Percentiles rank a stretch among this genome's conserved stretches.
Evolutionary conservation across 1,284 basidiomycete species (phyloP).

Genomic region (Fomitopsis pinicola): DNA sequence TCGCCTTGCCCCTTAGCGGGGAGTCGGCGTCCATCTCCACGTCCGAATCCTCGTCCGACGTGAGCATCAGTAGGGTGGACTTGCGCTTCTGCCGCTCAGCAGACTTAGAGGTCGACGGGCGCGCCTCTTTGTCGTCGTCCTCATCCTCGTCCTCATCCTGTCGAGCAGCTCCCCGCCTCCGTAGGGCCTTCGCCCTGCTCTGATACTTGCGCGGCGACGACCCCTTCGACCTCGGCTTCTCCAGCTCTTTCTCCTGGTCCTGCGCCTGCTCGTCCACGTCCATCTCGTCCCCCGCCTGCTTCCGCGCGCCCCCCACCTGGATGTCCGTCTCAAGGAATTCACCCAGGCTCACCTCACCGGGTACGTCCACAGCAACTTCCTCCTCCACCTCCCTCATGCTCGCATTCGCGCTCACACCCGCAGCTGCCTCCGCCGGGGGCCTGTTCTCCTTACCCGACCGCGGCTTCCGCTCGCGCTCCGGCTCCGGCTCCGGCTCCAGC

Average conservation of each 20-base stretch:
- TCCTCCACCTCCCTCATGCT: constrained; percentile 14
- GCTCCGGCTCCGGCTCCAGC: constrained; percentile 5
- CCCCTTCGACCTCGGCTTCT: not conserved
- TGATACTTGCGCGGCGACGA: constrained; percentile 4
- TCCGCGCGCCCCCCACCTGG: constrained; percentile 8
- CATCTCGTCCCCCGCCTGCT: constrained; percentile 12
- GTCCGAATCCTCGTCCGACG: not conserved
- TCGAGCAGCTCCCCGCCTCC: not conserved
- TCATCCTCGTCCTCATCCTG: not conserved
- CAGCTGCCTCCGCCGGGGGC: constrained; percentile 10
- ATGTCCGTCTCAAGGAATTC: constrained; percentile 24
- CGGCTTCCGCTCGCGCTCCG: constrained; percentile 11
- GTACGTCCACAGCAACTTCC: constrained; percentile 15
- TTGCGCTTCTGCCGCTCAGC: not conserved
- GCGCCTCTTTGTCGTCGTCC: not conserved
- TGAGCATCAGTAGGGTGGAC: not conserved
- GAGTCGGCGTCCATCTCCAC: not conserved
- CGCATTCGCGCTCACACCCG: constrained; percentile 19
- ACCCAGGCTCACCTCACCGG: constrained; percentile 16
- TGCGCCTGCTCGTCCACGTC: constrained; percentile 19
- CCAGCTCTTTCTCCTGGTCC: not conserved
- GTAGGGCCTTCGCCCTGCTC: constrained; percentile 9
- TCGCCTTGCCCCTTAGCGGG: not conserved
- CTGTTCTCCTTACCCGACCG: constrained; percentile 12
- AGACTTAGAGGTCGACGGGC: not conserved